phyloP scores from a whole-genome alignment of 106 monocot genomes.

The Dendrobium huoshanense region DNA sequence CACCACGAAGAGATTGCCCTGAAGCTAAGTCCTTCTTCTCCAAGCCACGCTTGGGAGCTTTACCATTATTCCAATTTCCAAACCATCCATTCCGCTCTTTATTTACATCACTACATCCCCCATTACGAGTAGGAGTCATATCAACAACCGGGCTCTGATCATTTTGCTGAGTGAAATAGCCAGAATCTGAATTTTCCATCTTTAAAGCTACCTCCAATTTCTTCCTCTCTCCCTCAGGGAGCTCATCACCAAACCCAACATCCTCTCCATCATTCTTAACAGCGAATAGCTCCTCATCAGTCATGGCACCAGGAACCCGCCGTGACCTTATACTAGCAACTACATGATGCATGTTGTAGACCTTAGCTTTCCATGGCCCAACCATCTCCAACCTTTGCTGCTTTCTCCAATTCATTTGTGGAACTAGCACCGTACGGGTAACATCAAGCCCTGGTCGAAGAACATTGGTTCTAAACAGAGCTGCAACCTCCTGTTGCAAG shows the following conservation, averaged over 20 bases:
- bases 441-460: slow-evolving; percentile 53
- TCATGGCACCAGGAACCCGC: slow-evolving; percentile 30
- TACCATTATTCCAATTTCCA: slow-evolving; percentile 21
- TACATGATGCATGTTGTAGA: slow-evolving; percentile 57
- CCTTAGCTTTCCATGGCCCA: slow-evolving; percentile 53
- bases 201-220: background rate
- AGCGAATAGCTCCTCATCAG: slow-evolving; percentile 11
- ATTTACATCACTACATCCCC: slow-evolving; percentile 11
- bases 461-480: slow-evolving; percentile 32
- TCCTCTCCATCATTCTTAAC: background rate
- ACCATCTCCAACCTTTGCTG: slow-evolving; percentile 31
- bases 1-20: slow-evolving; percentile 17
- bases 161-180: background rate
- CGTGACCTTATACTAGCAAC: slow-evolving; percentile 49
- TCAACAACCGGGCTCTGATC: background rate
- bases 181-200: slow-evolving; percentile 11
- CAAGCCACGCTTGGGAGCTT: slow-evolving; percentile 8
- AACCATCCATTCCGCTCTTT: slow-evolving; percentile 14
- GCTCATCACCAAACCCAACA: background rate
- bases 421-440: slow-evolving; percentile 29
- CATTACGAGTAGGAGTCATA: background rate
- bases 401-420: slow-evolving; percentile 32
- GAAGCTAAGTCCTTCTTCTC: slow-evolving; percentile 14
- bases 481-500: slow-evolving; percentile 32
- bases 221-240: slow-evolving; percentile 4